A percentile compares a stretch with the other conserved stretches of the same genome.
Evolutionary conservation across 345 rosid genomes (phyloP).

Genomic region (Theobroma cacao): DNA sequence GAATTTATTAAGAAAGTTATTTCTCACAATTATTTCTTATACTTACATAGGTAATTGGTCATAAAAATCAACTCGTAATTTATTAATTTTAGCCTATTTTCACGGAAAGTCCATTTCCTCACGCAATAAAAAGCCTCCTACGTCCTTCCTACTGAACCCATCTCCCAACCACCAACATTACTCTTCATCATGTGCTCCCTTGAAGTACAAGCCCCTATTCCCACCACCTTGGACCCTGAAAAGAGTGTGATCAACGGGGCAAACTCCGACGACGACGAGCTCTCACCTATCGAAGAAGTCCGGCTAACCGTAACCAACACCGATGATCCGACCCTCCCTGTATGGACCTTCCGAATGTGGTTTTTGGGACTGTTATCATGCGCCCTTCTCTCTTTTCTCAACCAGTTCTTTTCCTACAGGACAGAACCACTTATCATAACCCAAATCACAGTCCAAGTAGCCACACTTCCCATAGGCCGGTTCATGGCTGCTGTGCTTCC

Average conservation of each 20-base stretch:
- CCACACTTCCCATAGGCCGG: slow-evolving; percentile 65
- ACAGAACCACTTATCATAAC: slow-evolving; percentile 73
- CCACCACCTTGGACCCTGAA: slow-evolving; percentile 25
- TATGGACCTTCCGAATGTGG: slow-evolving; percentile 97
- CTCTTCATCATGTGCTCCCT: slow-evolving; percentile 28
- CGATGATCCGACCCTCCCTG: slow-evolving; percentile 72
- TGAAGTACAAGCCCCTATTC: slow-evolving; percentile 25
- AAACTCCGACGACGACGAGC: slow-evolving; percentile 32
- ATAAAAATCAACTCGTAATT: no score
- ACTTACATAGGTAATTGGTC: no score
- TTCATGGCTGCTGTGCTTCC: slow-evolving; percentile 70
- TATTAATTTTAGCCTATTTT: no score
- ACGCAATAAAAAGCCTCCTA: neutral
- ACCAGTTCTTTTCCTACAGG: slow-evolving; percentile 79
- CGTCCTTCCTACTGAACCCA: neutral
- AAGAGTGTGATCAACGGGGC: neutral
- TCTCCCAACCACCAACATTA: neutral
- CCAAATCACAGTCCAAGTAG: slow-evolving; percentile 78
- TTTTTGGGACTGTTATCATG: slow-evolving; percentile 66
- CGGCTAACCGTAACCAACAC: slow-evolving; percentile 69
- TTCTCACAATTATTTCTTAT: no score
- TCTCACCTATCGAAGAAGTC: slow-evolving; percentile 77
- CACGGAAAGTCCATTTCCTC: no score
- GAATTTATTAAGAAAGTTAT: no score
- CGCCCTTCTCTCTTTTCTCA: slow-evolving; percentile 64